Evolutionary conservation across 2,329 filamentous ascomycete species (phyloP).

Genomic region (Curvularia verruculosa): DNA sequence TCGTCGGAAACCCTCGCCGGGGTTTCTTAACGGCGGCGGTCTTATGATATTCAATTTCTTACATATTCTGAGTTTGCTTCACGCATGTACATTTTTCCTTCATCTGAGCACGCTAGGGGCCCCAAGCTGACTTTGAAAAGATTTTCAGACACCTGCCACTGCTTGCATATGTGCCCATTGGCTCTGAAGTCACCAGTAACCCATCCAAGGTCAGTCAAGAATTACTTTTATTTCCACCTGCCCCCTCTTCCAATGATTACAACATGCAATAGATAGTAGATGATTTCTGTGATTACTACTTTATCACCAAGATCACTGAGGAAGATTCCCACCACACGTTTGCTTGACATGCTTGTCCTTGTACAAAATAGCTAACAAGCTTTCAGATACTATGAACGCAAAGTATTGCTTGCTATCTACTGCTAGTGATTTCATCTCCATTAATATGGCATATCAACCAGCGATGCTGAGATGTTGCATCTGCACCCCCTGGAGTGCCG

Average conservation of each 20-base stretch:
- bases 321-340: slow-evolving; percentile 35
- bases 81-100: slow-evolving; percentile 2
- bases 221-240: slow-evolving; percentile 1
- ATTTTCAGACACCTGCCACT: neutral
- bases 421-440: neutral
- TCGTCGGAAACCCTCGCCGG: slow-evolving; percentile 88
- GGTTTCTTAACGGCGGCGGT: slow-evolving; percentile 77
- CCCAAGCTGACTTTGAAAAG: slow-evolving; percentile 11
- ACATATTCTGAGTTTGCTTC: slow-evolving; percentile 86
- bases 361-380: slow-evolving; percentile 30
- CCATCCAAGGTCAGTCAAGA: slow-evolving; percentile 20
- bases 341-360: slow-evolving; percentile 16
- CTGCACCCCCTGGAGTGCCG: neutral
- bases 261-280: slow-evolving; percentile 71
- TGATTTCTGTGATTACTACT: slow-evolving; percentile 65
- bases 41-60: slow-evolving; percentile 93
- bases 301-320: slow-evolving; percentile 74
- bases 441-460: neutral
- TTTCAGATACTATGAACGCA: slow-evolving; percentile 15
- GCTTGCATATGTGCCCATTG: neutral
- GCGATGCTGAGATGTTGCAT: neutral
- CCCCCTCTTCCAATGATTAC: slow-evolving; percentile 67
- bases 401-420: neutral
- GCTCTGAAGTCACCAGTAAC: neutral
- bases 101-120: neutral